Conservation (phyloP, 345 rosid genomes). For the Eucalyptus cloeziana region DNA sequence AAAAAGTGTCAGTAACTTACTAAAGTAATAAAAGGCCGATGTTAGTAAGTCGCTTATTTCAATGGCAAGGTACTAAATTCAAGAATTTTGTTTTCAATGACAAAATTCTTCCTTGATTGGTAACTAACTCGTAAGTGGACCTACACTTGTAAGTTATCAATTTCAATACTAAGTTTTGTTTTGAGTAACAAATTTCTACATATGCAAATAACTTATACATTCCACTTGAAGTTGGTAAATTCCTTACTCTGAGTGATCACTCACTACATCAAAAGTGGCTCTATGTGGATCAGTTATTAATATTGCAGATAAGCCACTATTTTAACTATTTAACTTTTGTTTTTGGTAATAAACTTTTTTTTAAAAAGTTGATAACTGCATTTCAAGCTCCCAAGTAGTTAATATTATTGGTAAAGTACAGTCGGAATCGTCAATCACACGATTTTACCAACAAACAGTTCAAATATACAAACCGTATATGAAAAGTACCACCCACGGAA, state of each 20-base stretch:
- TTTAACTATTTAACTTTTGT: too few species aligned
- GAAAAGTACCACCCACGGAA: neutral
- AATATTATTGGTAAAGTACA: neutral
- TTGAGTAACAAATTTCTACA: too few species aligned
- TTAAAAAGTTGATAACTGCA: neutral
- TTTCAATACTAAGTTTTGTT: too few species aligned
- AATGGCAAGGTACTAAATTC: neutral
- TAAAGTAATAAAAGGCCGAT: neutral
- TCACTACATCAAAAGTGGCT: neutral
- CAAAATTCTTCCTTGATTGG: neutral
- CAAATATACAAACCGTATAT: too few species aligned
- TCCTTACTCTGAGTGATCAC: neutral
- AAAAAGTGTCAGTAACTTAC: too few species aligned
- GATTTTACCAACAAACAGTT: neutral
- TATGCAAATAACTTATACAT: neutral
- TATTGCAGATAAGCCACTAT: neutral
- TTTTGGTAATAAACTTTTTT: too few species aligned
- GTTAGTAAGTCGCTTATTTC: neutral
- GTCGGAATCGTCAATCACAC: neutral
- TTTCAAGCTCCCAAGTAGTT: neutral
- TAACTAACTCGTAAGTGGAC: too few species aligned
- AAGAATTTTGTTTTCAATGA: neutral
- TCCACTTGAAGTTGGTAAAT: neutral
- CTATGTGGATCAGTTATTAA: neutral
- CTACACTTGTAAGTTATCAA: too few species aligned